Conservation (phyloP, 2,329 filamentous ascomycete species). For the Drechslerella dactyloides region DNA sequence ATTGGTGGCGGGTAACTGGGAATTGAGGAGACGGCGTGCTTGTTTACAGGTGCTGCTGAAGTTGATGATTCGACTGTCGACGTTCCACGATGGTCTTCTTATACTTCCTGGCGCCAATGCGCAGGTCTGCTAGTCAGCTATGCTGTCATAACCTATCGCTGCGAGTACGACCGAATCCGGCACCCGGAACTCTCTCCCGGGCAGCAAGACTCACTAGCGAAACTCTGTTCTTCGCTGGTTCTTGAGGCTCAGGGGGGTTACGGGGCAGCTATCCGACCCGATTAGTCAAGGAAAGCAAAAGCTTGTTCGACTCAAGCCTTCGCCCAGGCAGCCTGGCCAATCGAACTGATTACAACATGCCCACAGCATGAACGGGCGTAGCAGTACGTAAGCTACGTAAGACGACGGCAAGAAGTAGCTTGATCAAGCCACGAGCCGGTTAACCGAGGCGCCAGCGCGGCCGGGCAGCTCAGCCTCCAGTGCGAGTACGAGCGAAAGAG, state of each 20-base stretch:
- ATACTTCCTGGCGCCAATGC: neutral
- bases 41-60: conserved; percentile 8
- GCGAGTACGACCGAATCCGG: conserved; percentile 39
- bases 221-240: no score
- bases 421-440: conserved; percentile 10
- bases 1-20: neutral
- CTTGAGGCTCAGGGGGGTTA: no score
- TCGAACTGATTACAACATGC: neutral
- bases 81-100: conserved; percentile 15
- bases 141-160: neutral
- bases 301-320: conserved; percentile 15
- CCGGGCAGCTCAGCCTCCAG: neutral
- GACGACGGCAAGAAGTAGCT: conserved; percentile 10
- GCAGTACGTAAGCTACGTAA: neutral
- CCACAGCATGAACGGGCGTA: no score
- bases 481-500: conserved; percentile 38
- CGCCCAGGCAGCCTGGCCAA: neutral
- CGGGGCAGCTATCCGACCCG: neutral
- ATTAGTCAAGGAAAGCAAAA: neutral
- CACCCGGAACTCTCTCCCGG: neutral
- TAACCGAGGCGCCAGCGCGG: conserved; percentile 3
- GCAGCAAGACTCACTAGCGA: no score
- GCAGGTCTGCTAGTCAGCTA: neutral
- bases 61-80: conserved; percentile 5
- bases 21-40: neutral